These are phyloP conservation scores for Pestalotiopsis sp. DNA, from an alignment of 2,329 filamentous ascomycete genomes.

Conservation along the genomic window DNA sequence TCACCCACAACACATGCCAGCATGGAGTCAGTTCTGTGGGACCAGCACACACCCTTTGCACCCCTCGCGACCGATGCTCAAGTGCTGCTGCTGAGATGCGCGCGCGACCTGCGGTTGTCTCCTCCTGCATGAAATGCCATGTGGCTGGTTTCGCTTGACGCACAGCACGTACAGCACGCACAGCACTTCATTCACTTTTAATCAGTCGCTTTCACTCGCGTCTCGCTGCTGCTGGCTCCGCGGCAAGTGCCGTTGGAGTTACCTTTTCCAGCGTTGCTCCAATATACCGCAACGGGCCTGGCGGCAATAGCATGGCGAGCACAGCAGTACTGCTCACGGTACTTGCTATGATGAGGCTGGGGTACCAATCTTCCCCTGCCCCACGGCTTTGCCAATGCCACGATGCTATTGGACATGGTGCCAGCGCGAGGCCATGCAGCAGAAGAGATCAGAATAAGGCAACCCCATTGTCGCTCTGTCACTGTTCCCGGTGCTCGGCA, in stretches of 20 bases:
- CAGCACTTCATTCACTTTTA: neutral
- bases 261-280: neutral
- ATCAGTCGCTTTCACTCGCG: neutral
- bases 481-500: neutral
- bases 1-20: neutral
- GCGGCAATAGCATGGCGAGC: neutral
- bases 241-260: constrained; percentile 1
- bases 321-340: neutral
- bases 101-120: constrained; percentile 5
- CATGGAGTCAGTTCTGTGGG: neutral
- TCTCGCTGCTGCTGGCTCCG: neutral
- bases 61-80: neutral
- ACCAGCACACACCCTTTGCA: neutral
- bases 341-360: constrained; percentile 5
- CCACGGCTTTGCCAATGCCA: neutral
- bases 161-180: too few relatives aligned
- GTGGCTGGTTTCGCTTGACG: constrained; percentile 1
- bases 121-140: constrained; percentile 11
- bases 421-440: neutral
- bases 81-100: neutral
- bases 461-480: neutral
- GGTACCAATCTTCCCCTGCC: neutral
- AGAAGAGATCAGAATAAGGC: neutral
- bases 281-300: neutral
- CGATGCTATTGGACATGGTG: neutral